Base-by-base conservation (phyloP, 345 rosid species). In the Streptanthus diversifolius region DNA sequence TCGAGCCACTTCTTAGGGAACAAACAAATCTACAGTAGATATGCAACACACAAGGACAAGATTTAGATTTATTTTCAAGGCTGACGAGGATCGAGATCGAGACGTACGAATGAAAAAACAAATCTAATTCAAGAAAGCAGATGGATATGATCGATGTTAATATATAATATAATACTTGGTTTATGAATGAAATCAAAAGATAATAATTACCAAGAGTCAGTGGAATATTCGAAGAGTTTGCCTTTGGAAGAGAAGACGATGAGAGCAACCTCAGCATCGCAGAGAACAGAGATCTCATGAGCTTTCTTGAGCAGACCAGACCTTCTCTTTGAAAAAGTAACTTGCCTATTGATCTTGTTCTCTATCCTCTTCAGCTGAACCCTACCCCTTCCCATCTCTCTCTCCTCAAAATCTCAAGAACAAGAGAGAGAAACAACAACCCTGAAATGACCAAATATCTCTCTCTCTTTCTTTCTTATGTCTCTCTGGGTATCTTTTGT, bases 291-390 rank as follows among this genome's bases (percentile, higher is more conserved):
- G 87, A 90, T 90, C 92, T 90, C 97, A 52, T 84, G 85, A 71
- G 95, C 92, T 78, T 91, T 91, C 89, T 91, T 91, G 10, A 88
- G 79, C 70, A 91, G 70, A 24, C 97, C 93, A 49, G 82, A 75
- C 73, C 97, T 81, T 55, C 97, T 79, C 86, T 91, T 91, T 3
- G 97, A 91, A 77, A 91, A 91, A 7, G 95, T 91, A 58, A 91
- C 97, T 78, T 91, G 97, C 66, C 97, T 83, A 68, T 88, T 91
- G 32, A 87, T 87, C 84, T 88, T 91, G 92, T 91, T 91, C 84
- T 91, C 97, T 80, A 91, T 89, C 91, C 89, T 84, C 88, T 77
- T 89, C 73, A 91, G 56, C 81, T 89, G 83, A 83, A 91, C 93
- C 88, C 95, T 91, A 67, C 95, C 97, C 58, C 97, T 83, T 41